Base-by-base conservation (phyloP, 2,329 filamentous ascomycete species). In the Verticillium albo-atrum region DNA sequence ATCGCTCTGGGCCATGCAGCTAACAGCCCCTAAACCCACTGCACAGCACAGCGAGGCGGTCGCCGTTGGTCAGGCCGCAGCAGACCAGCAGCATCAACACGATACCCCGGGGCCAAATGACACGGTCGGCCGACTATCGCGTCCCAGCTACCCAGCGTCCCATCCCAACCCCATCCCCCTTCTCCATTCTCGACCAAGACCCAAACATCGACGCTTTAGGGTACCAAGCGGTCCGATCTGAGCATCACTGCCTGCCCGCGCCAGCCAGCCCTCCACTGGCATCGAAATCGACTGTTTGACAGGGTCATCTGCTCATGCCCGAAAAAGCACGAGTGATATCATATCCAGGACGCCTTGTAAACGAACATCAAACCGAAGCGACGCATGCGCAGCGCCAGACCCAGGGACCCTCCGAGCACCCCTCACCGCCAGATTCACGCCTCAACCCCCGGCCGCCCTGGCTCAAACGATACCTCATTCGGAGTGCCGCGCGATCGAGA, bases 1-100 rank as follows among this genome's bases (percentile, higher is more conserved):
- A 56, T 42, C 54, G 34, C 54, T 56, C 54, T 56, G 54, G 54
- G 54, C 54, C 54, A 34, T 56, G 54, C 54, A 56, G 54, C 54
- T 56, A 56, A 26, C 32, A 34, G 34, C 34, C 26, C 54, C 54
- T 23, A 37, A 35, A 27, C 25, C 42, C 42, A 50, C 42, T 23
- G 42, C 42, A 50, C n/a, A 23, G n/a, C 42, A 50, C 20, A 50
- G n/a, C 42, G 25, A 12, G 42, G n/a, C 6, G 54, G 32, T 26
- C 34, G 54, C 25, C 34, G 54, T 56, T 56, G 54, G 54, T 56
- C 54, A 56, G 54, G 34, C 34, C 54, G 23, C 25, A 17, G 15
- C 35, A 20, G 35, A 37, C 30, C 25, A 35, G 23, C 54, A 50
- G 42, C 42, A 50, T 23, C 42, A 12, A 50, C 34, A 37, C 34